A percentile compares a stretch with the other conserved stretches of the same genome.
phyloP scores from a whole-genome alignment of 768 basidiomycete genomes.

The Termitomyces sp. region DNA sequence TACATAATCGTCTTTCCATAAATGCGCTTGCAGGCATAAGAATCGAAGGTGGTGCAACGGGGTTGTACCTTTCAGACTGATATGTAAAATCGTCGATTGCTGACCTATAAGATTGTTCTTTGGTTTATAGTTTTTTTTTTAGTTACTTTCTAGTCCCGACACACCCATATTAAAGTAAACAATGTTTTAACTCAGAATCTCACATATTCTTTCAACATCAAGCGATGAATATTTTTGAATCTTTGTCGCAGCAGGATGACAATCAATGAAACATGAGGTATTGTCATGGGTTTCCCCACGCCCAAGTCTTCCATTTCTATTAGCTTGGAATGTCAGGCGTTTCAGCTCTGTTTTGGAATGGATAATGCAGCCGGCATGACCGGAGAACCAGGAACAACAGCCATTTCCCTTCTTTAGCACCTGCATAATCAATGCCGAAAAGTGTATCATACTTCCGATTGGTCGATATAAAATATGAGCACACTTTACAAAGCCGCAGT shows the following conservation, averaged over 20 bases:
- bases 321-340: not conserved
- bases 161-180: too few species aligned
- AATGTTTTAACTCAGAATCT: too few species aligned
- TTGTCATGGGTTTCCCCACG: not conserved
- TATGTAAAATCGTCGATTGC: not conserved
- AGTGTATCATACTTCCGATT: not conserved
- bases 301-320: not conserved
- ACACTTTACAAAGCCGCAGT: not conserved
- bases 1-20: too few species aligned
- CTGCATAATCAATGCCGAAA: not conserved
- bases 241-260: not conserved
- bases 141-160: too few species aligned
- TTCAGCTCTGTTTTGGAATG: not conserved
- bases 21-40: too few species aligned
- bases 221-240: not conserved
- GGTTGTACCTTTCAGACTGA: too few species aligned
- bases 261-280: not conserved
- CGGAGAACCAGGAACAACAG: not conserved
- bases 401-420: not conserved
- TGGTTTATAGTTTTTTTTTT: too few species aligned
- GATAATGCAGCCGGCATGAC: not conserved
- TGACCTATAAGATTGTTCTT: not conserved
- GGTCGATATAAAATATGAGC: too few species aligned
- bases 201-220: not conserved
- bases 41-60: too few species aligned